Base-by-base conservation (phyloP, 2,329 filamentous ascomycete genomes). In the Hypoxylon sp. region DNA sequence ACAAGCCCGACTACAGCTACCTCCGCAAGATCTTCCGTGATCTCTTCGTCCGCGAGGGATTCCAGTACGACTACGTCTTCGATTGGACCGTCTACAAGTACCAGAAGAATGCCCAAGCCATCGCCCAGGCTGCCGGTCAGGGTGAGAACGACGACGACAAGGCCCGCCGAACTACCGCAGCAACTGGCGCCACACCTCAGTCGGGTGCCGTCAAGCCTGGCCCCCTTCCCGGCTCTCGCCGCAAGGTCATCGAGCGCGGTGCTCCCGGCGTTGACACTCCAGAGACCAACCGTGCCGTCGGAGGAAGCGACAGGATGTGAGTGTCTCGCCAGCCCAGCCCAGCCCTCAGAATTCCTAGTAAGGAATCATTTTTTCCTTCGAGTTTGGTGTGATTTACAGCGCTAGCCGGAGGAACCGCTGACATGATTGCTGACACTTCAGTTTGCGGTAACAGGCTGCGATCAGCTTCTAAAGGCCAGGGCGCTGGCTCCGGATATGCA, bases 41-140 rank as follows among this genome's bases (percentile, higher is more conserved):
- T 72, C 87, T 99, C 54, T 99, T 99, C 70, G 94, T 99, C 64
- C 91, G 94, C 59, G 94, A 97, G 76, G 94, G 93, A 48, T 99
- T 97, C 87, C 94, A 99, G 79, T 97, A 99, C 75, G 94, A 99
- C 77, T 97, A 99, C 67, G 94, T 99, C 66, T 99, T 99, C 69
- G 94, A 99, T 78, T 99, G 94, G 94, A 99, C 94, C 54, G 94
- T 97, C 68, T 97, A 97, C 86, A 97, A 97, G 81, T 97, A 97
- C 82, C 92, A 97, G 84, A 97, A 97, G 87, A 97, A 97, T 67
- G 92, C 92, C 46, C 90, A 95, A 78, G 91, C 91, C 69, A 96
- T 96, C 73, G 90, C 90, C 64, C 88, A 93, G 73, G 89, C 89
- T 64, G 86, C 86, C 62, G 86, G 82, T 63, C 80, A 82, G 65